Evolutionary conservation across 2,329 filamentous ascomycete species (phyloP), one percentile per base, ranked within the genome.

Genomic region (Alternaria brassicae): DNA sequence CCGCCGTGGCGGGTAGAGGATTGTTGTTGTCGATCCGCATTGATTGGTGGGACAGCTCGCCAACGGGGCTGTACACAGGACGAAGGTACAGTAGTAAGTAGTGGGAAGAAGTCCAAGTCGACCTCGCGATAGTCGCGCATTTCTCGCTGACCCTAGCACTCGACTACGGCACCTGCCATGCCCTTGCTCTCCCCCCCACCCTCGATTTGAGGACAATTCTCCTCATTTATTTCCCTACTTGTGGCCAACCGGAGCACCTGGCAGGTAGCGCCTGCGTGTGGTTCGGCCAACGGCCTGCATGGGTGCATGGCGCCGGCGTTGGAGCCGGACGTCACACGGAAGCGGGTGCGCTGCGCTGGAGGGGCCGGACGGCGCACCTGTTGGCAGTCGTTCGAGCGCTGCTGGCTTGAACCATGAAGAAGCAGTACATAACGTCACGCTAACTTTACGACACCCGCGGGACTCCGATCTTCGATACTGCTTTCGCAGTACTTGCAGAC

Each of bases 191-290:
- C 6, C 2, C 8, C 44, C 44, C 44, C 30, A 36, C 44, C 28
- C 25, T 30, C n/a, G 19, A 9, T 13, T 9, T 8, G 25, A 48
- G 13, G 28, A 42, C 19, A 44, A 17, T 27, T 53, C 19, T 48
- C 19, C 8, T 19, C 8, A 48, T 48, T 23, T 21, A 19, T 3
- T 21, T 6, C 9, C 13, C 0, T 6, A 19, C 23, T 3, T 36
- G 28, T 4, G 21, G 44, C 47, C 47, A 57, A 45, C 39, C 47
- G 47, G 54, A 45, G 37, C 27, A 5, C 48, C 23, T 51, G 37
- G 42, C 52, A 25, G 13, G 34, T 48, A 48, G 53, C 47, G 41
- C 52, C 7, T 6, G 6, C n/a, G 28, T 41, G 37, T n/a, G 25
- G 28, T 8, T 34, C 36, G 49, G 37, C 8, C 49, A 13, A 48